These are phyloP conservation scores for Colletotrichum viniferum DNA, from an alignment of 2,329 filamentous ascomycete genomes.

Conservation along the genomic window DNA sequence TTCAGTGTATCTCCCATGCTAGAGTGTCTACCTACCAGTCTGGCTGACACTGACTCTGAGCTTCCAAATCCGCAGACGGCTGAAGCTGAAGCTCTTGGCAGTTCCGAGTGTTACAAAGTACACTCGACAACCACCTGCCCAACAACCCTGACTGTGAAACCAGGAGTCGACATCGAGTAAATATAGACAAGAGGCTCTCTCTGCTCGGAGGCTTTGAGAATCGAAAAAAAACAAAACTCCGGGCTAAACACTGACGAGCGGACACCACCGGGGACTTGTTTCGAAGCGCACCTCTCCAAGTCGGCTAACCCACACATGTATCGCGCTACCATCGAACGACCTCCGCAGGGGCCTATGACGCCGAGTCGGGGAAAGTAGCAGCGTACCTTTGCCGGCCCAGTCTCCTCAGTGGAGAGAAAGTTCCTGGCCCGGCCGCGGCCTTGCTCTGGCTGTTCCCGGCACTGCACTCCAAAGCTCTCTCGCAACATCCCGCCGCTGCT, in stretches of 20 bases:
- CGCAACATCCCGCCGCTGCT: not conserved
- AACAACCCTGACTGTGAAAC: not conserved
- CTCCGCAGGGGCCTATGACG: conserved; percentile 15
- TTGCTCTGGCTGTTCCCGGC: conserved; percentile 16
- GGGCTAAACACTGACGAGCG: conserved; percentile 1
- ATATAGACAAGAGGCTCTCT: not conserved
- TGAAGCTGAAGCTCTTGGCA: not conserved
- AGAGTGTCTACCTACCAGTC: not conserved
- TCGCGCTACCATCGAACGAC: conserved; percentile 18
- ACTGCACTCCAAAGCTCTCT: conserved; percentile 8
- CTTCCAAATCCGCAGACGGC: not conserved
- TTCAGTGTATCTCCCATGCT: not conserved
- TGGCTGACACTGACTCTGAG: not conserved
- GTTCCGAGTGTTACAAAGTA: not conserved
- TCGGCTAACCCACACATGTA: conserved; percentile 3
- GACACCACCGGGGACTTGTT: not conserved
- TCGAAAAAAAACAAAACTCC: not conserved
- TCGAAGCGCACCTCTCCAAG: not conserved
- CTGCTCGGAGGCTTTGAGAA: not conserved
- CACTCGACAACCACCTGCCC: not conserved
- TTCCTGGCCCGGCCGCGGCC: conserved; percentile 12
- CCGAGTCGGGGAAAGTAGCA: conserved; percentile 15
- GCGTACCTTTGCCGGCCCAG: conserved; percentile 10
- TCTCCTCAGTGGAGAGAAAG: conserved; percentile 7
- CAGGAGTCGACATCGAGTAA: not conserved